Percentiles rank a stretch among this genome's conserved stretches.
phyloP scores from a whole-genome alignment of 805 yeast genomes.

The Nakazawaea siamensis region DNA sequence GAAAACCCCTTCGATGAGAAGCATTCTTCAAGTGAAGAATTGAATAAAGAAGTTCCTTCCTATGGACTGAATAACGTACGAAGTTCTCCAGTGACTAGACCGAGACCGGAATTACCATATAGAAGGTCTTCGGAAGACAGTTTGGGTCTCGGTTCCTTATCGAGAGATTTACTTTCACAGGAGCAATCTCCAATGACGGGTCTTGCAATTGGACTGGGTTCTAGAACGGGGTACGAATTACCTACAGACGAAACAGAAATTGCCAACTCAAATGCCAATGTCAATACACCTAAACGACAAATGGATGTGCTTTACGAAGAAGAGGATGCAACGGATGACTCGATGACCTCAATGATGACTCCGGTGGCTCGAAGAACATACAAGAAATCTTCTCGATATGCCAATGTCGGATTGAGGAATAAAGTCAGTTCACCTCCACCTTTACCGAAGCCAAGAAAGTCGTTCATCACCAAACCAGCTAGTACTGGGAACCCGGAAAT shows the following conservation, averaged over 20 bases:
- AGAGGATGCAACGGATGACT: not conserved
- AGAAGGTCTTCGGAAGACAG: conserved; percentile 9
- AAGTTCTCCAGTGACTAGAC: not conserved
- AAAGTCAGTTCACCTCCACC: conserved; percentile 2
- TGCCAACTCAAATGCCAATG: conserved; percentile 9
- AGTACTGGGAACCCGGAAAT: conserved; percentile 1
- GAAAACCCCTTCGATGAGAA: conserved; percentile 15
- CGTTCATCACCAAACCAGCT: not conserved
- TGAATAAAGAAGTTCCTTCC: conserved; percentile 1
- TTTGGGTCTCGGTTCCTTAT: conserved; percentile 8
- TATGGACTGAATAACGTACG: not conserved
- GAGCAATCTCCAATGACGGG: not conserved
- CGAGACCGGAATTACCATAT: conserved; percentile 4
- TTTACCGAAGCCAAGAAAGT: conserved; percentile 7
- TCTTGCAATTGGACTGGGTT: not conserved
- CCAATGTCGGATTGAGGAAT: conserved; percentile 3
- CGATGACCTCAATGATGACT: not conserved
- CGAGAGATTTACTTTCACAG: conserved; percentile 2
- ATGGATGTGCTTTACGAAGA: conserved; percentile 11
- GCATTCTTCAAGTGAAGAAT: conserved; percentile 3
- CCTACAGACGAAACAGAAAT: conserved; percentile 1
- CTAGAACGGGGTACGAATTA: not conserved
- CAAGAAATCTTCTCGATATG: conserved; percentile 6
- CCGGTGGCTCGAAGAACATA: conserved; percentile 1
- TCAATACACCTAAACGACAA: conserved; percentile 3